Evolutionary conservation across 768 basidiomycete species (phyloP).

Genomic region (Tylopilus balloui): DNA sequence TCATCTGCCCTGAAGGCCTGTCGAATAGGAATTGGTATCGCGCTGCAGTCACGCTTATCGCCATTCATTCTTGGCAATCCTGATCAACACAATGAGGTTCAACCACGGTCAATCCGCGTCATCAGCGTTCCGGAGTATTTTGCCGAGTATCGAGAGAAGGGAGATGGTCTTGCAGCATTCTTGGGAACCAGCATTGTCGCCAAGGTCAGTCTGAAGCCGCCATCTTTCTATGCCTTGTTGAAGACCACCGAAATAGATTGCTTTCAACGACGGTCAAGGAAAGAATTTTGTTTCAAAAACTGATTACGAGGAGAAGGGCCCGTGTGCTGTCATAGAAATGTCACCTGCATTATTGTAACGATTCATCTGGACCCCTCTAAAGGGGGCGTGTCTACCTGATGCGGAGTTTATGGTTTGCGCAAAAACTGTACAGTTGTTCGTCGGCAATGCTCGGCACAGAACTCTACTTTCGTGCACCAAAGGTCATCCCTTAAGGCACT

Average conservation of each 20-base stretch:
- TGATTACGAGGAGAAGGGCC: slow-evolving; percentile 71
- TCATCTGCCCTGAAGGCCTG: neutral
- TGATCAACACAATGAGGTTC: slow-evolving; percentile 67
- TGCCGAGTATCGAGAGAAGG: slow-evolving; percentile 82
- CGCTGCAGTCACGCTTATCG: slow-evolving; percentile 67
- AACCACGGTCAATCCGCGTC: slow-evolving; percentile 59
- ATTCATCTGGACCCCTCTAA: neutral
- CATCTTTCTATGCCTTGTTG: neutral
- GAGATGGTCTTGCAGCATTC: slow-evolving; percentile 77
- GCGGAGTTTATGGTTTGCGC: slow-evolving; percentile 22
- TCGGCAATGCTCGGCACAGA: slow-evolving; percentile 13
- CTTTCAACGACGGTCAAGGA: slow-evolving; percentile 63
- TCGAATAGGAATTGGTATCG: slow-evolving; percentile 53
- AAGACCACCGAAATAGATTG: slow-evolving; percentile 44
- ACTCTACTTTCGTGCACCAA: slow-evolving; percentile 11
- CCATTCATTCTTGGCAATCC: slow-evolving; percentile 56
- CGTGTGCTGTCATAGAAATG: slow-evolving; percentile 72
- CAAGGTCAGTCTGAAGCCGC: slow-evolving; percentile 47
- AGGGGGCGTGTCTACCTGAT: slow-evolving; percentile 6
- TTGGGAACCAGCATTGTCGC: slow-evolving; percentile 81
- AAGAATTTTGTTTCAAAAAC: slow-evolving; percentile 75
- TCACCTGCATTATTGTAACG: slow-evolving; percentile 63
- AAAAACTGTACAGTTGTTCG: slow-evolving; percentile 31
- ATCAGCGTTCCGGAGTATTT: slow-evolving; percentile 84
- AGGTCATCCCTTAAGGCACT: slow-evolving; percentile 13